Evolutionary conservation across 352 stramenopile species (phyloP).

Genomic region (Phytophthora palmivora): DNA sequence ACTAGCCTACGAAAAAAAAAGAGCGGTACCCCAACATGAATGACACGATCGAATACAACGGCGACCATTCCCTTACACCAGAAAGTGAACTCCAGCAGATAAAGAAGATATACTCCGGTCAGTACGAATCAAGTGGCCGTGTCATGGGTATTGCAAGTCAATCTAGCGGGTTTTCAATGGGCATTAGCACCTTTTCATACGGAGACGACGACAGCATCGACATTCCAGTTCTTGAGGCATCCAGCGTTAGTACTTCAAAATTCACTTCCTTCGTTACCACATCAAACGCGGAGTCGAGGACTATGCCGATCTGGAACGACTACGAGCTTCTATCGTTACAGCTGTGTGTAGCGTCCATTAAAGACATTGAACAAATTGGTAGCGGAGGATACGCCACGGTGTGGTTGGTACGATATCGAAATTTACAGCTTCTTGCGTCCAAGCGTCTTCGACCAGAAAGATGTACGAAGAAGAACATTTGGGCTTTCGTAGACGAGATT

Average conservation of each 20-base stretch:
- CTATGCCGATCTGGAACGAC: conserved; percentile 36
- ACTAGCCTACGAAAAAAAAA: not conserved
- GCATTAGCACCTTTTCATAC: not conserved
- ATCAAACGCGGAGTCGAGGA: not conserved
- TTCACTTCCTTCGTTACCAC: not conserved
- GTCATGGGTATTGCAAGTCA: not conserved
- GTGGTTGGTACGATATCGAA: conserved; percentile 31
- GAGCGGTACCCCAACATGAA: not conserved
- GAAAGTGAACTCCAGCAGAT: not conserved
- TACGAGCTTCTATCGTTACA: conserved; percentile 27
- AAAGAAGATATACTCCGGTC: conserved; percentile 1
- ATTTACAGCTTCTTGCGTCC: conserved; percentile 28
- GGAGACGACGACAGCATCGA: conserved; percentile 7
- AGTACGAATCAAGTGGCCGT: not conserved
- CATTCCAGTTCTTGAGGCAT: conserved; percentile 7
- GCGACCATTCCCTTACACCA: not conserved
- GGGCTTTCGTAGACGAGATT: conserved; percentile 48
- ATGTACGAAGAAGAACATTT: conserved; percentile 27
- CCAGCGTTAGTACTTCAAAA: conserved; percentile 6
- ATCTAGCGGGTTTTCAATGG: conserved; percentile 7
- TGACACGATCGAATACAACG: not conserved
- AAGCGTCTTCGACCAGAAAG: conserved; percentile 32
- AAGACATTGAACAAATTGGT: conserved; percentile 28
- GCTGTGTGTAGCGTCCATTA: conserved; percentile 25
- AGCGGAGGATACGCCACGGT: conserved; percentile 30